These are phyloP conservation scores for Cucumis variabilis DNA, from an alignment of 331 rosid genomes.

Conservation along the genomic window DNA sequence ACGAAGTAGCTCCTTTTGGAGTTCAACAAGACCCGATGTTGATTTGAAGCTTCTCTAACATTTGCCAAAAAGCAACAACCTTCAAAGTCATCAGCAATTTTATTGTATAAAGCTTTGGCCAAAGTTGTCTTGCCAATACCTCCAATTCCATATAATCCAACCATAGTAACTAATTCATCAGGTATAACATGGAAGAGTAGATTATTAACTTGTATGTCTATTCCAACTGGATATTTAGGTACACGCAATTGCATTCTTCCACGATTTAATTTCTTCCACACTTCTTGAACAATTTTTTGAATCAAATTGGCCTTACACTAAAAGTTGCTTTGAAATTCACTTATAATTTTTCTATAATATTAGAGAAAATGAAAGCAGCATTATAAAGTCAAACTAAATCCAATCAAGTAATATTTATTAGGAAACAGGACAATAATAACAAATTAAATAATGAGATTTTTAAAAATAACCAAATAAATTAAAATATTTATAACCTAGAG, in stretches of 20 bases:
- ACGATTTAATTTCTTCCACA: too few relatives aligned
- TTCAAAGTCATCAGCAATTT: not conserved
- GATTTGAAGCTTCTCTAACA: slow-evolving; percentile 1
- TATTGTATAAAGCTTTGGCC: slow-evolving; percentile 7
- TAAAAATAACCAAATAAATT: too few relatives aligned
- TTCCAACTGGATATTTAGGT: not conserved
- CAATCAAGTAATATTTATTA: too few relatives aligned
- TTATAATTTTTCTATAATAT: too few relatives aligned
- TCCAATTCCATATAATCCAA: slow-evolving; percentile 37
- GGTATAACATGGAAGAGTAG: not conserved
- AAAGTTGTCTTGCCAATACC: not conserved
- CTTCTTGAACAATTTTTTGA: not conserved
- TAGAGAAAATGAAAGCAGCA: too few relatives aligned
- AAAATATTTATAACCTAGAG: too few relatives aligned
- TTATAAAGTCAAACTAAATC: too few relatives aligned
- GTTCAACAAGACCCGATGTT: not conserved
- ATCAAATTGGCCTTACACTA: not conserved
- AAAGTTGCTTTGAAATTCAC: too few relatives aligned
- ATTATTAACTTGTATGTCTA: not conserved
- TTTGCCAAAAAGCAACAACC: slow-evolving; percentile 13
- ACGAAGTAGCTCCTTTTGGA: not conserved
- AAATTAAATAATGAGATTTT: too few relatives aligned
- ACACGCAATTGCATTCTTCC: not conserved
- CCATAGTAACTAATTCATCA: not conserved
- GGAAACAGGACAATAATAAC: too few relatives aligned